Conservation (phyloP, 83 land plant genomes). For the Picea engelmannii region DNA sequence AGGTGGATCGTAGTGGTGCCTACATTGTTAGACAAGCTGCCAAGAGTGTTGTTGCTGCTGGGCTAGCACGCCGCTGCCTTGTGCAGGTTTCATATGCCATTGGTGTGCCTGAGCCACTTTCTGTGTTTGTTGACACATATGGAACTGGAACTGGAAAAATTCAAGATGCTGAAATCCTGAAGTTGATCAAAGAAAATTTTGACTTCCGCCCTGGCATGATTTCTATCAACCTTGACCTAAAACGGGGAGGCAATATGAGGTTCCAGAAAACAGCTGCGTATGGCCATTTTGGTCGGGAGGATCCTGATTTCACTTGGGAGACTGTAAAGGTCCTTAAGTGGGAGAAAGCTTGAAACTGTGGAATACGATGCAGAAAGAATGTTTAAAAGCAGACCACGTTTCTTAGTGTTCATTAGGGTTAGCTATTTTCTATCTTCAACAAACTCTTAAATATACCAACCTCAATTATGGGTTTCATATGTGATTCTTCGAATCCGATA, state of each 20-base stretch:
- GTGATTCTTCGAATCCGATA: no score
- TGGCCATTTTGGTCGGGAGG: slow-evolving; percentile 72
- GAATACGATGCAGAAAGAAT: not conserved
- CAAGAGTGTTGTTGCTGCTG: slow-evolving; percentile 62
- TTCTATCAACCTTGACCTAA: slow-evolving; percentile 50
- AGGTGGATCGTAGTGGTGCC: slow-evolving; percentile 75
- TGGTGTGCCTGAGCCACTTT: slow-evolving; percentile 63
- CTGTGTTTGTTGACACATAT: slow-evolving; percentile 71
- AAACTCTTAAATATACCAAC: no score
- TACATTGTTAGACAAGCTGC: slow-evolving; percentile 71
- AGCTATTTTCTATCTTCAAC: no score
- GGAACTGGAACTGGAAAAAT: slow-evolving; percentile 61
- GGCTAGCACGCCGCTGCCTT: slow-evolving; percentile 57
- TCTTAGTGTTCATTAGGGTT: no score
- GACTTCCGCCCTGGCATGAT: slow-evolving; percentile 75
- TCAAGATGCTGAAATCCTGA: slow-evolving; percentile 55
- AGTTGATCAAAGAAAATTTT: slow-evolving; percentile 53
- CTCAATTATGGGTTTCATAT: no score
- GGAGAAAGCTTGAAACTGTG: slow-evolving; percentile 19
- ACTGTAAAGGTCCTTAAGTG: slow-evolving; percentile 48
- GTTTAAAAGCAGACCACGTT: no score
- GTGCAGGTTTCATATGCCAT: slow-evolving; percentile 76
- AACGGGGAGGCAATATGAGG: slow-evolving; percentile 55
- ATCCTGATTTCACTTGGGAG: slow-evolving; percentile 76
- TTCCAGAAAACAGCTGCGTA: slow-evolving; percentile 69